Evolutionary conservation across 148 eudicot species (phyloP), one percentile per base, ranked within the genome.

Genomic region (Camellia lanceoleosa): DNA sequence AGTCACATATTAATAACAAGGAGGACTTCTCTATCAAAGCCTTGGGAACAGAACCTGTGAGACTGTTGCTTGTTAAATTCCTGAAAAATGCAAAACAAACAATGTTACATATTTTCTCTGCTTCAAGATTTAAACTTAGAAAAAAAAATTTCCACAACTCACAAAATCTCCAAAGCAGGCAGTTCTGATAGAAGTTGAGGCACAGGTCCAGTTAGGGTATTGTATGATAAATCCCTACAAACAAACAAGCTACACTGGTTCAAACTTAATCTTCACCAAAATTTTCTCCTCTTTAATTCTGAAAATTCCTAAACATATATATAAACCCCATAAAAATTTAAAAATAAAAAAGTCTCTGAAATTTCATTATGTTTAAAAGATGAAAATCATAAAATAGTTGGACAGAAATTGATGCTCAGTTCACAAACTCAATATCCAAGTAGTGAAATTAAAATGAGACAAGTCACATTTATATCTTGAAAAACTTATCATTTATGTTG

Each of bases 181-280:
- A 43, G 72, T 4, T 68, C 5, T 3, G 49, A 2, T 8, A 68
- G 72, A 68, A 42, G 11, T 2, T 68, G 18, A 41, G 72, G 14
- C 15, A 68, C 72, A 41, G 51, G 72, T 68, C 72, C 72, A 44
- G 72, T 41, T 12, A 68, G 49, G n/a, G 19, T 7, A 41, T 68
- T 41, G 49, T 23, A 23, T 23, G 23, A 23, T 23, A 23, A 23
- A 23, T 23, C 23, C 23, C 23, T 23, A 23, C 23, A 65, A 65
- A 7, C 42, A 65, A 30, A 65, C 20, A 6, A 23, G 9, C 41
- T 65, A 23, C 11, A 51, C 15, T 15, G 3, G 5, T 54, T 23
- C 23, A 23, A 23, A 23, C 23, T 23, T 23, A 23, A 23, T 23
- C 0, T 23, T 23, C 23, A 23, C 23, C 23, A 23, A 23, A 23